Base-by-base conservation (phyloP, 2,329 filamentous ascomycete species). In the Diaporthe sp. region DNA sequence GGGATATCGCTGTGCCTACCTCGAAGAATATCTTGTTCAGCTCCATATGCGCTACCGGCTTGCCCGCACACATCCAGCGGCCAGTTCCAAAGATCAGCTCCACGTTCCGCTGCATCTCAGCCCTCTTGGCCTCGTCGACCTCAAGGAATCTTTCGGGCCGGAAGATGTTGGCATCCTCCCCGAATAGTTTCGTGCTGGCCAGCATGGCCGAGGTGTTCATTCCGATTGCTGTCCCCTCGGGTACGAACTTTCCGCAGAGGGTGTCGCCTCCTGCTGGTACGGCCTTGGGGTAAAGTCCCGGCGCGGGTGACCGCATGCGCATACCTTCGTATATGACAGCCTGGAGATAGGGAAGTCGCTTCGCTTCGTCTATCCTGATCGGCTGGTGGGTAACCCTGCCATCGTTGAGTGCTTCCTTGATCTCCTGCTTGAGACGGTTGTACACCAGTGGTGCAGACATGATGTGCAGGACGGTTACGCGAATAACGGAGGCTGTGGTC, bases 121-220 rank as follows among this genome's bases (percentile, higher is more conserved):
- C 78, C 71, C 81, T 79, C 49, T 81, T 79, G 1, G 79, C 79
- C 1, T 72, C 74, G 15, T 88, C 91, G 2, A 89, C 78, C 6
- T 81, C 84, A 47, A 85, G 82, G 90, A 91, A 93, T 34, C 91
- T 86, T 78, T 92, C 90, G 0, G 91, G 91, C 3, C 87, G 84
- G 82, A 92, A 93, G 2, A 86, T 81, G 17, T 92, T 88, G 2
- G 89, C 90, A 77, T 92, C 88, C 0, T 85, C 79, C 3, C 91
- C 91, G 17, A 75, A 78, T 1, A 77, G 42, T n/a, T 49, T 76
- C 31, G 25, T 63, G 6, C 57, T 55, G 4, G 76, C 77, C 31
- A 67, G 53, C 25, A 81, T 13, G 2, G 67, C 76, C 15, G 63
- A 55, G 6, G 71, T 76, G 75, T 77, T 79, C 22, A 76, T 74